phyloP scores from a whole-genome alignment of 495 filamentous ascomycete genomes.

The Penicillium nucicola region DNA sequence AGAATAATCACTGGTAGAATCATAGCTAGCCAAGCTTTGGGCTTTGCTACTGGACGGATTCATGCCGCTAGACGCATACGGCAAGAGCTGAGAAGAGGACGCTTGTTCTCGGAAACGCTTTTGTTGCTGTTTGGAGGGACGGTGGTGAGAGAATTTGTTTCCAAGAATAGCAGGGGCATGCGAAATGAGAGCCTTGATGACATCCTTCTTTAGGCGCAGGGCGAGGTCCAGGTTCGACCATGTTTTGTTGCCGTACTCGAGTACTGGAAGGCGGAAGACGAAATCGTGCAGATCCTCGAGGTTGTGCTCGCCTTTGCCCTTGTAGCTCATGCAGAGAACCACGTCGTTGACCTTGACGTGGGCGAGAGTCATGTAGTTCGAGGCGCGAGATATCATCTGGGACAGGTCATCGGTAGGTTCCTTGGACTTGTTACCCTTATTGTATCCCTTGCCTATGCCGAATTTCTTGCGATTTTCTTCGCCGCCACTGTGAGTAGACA shows the following conservation, averaged over 20 bases:
- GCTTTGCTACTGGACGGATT: slow-evolving; percentile 26
- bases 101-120: slow-evolving; percentile 79
- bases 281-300: slow-evolving; percentile 95
- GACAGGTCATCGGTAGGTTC: slow-evolving; percentile 85
- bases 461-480: slow-evolving; percentile 58
- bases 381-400: slow-evolving; percentile 94
- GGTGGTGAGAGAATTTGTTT: slow-evolving; percentile 91
- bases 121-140: slow-evolving; percentile 72
- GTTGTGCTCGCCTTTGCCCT: slow-evolving; percentile 92
- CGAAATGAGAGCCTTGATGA: slow-evolving; percentile 89
- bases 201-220: slow-evolving; percentile 84
- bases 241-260: slow-evolving; percentile 97
- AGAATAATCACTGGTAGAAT: slow-evolving; percentile 40
- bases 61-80: slow-evolving; percentile 46
- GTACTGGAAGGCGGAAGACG: slow-evolving; percentile 89
- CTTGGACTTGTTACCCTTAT: slow-evolving; percentile 48
- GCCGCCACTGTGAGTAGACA: slow-evolving; percentile 47
- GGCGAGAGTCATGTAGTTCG: slow-evolving; percentile 94
- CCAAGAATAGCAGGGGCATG: slow-evolving; percentile 95
- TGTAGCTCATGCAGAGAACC: slow-evolving; percentile 93
- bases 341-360: slow-evolving; percentile 94
- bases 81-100: slow-evolving; percentile 45
- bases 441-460: slow-evolving; percentile 42
- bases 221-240: slow-evolving; percentile 98
- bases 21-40: slow-evolving; percentile 30